These are phyloP conservation scores for Gyrodon lividus DNA, from an alignment of 768 basidiomycete genomes.

Conservation along the genomic window DNA sequence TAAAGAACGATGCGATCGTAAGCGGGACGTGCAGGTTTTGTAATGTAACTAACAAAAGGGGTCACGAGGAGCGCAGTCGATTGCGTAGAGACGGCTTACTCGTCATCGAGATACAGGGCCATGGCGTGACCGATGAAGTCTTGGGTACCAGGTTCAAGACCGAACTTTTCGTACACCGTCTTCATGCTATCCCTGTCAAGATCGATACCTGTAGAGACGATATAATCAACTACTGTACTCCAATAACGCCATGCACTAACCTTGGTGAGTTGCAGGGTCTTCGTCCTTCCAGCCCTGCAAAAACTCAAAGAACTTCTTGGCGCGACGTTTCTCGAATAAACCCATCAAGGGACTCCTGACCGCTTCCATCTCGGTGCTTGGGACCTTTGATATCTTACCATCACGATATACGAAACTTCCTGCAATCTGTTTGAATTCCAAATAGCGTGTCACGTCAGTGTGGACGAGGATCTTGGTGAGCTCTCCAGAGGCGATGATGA, in stretches of 20 bases:
- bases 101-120: constrained; percentile 97
- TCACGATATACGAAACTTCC: constrained; percentile 98
- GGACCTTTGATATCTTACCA: constrained; percentile 95
- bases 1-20: constrained; percentile 97
- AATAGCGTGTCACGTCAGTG: constrained; percentile 97
- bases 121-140: constrained; percentile 99
- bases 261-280: constrained; percentile 95
- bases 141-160: constrained; percentile 94
- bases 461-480: constrained; percentile 98
- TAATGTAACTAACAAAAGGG: constrained; percentile 70
- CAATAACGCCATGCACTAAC: constrained; percentile 39
- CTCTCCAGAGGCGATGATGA: constrained; percentile 98
- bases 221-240: constrained; percentile 1
- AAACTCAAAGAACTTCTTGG: constrained; percentile 98
- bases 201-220: constrained; percentile 59
- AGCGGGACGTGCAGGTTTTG: constrained; percentile 83
- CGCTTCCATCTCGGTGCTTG: constrained; percentile 96
- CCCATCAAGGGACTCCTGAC: constrained; percentile 96
- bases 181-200: constrained; percentile 93
- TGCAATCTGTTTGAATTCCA: constrained; percentile 99
- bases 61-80: constrained; percentile 8
- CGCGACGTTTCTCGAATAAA: constrained; percentile 96
- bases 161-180: constrained; percentile 94
- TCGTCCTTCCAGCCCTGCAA: constrained; percentile 94
- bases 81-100: constrained; percentile 51